Conservation (phyloP, 1,284 basidiomycete species). For the Tetrapyrgos nigripes region DNA sequence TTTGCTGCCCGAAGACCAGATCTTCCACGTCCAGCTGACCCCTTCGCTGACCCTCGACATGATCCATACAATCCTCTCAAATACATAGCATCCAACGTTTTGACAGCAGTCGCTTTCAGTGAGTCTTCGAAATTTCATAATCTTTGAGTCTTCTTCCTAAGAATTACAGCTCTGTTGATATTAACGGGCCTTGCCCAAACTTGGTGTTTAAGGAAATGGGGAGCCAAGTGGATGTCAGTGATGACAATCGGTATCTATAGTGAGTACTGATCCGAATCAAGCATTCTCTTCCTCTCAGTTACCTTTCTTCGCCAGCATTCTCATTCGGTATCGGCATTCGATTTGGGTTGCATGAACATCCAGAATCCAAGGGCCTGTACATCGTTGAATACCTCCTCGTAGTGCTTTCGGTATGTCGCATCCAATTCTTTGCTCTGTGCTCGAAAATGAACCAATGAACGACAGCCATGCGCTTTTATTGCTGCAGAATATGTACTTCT, state of each 20-base stretch:
- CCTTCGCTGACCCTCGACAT: conserved; percentile 57
- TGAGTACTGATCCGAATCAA: conserved; percentile 30
- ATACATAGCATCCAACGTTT: conserved; percentile 65
- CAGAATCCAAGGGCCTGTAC: conserved; percentile 55
- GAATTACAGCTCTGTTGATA: conserved; percentile 52
- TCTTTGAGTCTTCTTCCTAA: background rate
- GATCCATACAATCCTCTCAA: conserved; percentile 63
- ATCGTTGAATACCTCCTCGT: conserved; percentile 69
- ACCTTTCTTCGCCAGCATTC: conserved; percentile 42
- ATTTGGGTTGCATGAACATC: conserved; percentile 52
- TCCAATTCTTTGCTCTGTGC: conserved; percentile 18
- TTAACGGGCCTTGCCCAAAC: conserved; percentile 58
- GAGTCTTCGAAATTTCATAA: conserved; percentile 14
- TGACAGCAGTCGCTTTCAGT: conserved; percentile 64
- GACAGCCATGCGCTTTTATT: conserved; percentile 76
- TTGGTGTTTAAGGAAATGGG: conserved; percentile 51
- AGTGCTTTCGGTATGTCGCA: conserved; percentile 61
- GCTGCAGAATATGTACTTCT: conserved; percentile 76
- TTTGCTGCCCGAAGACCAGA: conserved; percentile 4
- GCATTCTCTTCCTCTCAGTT: background rate
- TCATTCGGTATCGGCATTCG: conserved; percentile 58
- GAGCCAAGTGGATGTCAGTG: conserved; percentile 66
- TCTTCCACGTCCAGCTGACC: conserved; percentile 42
- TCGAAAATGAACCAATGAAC: background rate
- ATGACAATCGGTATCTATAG: conserved; percentile 73